A percentile compares a stretch with the other conserved stretches of the same genome.
phyloP scores from a whole-genome alignment of 2,329 filamentous ascomycete species.

The Cercospora sp. region DNA sequence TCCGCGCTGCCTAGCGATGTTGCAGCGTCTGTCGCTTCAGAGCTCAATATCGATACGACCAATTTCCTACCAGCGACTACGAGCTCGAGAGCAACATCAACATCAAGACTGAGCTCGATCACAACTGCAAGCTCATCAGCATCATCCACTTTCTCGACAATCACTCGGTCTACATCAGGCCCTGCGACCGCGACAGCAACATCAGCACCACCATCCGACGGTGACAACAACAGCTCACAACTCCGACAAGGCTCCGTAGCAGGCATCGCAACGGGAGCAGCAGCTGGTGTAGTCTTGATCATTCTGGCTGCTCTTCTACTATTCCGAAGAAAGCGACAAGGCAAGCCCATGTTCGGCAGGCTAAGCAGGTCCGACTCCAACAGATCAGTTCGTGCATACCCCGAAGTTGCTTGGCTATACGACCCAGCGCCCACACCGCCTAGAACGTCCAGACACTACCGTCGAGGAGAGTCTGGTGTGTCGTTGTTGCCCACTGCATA shows the following conservation, averaged over 20 bases:
- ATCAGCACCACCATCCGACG: constrained; percentile 4
- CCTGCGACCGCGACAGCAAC: constrained; percentile 8
- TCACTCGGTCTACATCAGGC: constrained; percentile 11
- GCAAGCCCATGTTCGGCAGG: constrained; percentile 21
- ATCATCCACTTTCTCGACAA: constrained; percentile 7
- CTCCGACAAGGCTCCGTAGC: constrained; percentile 21
- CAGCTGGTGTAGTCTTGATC: constrained; percentile 26
- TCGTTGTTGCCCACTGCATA: constrained; percentile 5
- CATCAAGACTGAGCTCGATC: too few species aligned
- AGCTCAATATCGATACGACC: constrained; percentile 12
- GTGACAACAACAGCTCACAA: background rate
- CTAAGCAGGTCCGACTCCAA: constrained; percentile 7
- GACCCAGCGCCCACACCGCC: constrained; percentile 29
- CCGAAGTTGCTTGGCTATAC: constrained; percentile 31
- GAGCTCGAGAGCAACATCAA: background rate
- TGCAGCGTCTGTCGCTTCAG: constrained; percentile 14
- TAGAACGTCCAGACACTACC: constrained; percentile 1
- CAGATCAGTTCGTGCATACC: constrained; percentile 22
- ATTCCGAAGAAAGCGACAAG: constrained; percentile 20
- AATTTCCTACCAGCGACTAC: constrained; percentile 6
- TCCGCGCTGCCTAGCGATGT: constrained; percentile 19
- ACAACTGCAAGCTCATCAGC: too few species aligned
- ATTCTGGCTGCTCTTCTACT: constrained; percentile 22
- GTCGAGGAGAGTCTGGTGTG: constrained; percentile 3
- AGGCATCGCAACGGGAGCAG: constrained; percentile 27